Percentiles rank a stretch among this genome's conserved stretches.
Evolutionary conservation across 2,329 filamentous ascomycete genomes (phyloP).

Genomic region (Colletotrichum higginsianum): DNA sequence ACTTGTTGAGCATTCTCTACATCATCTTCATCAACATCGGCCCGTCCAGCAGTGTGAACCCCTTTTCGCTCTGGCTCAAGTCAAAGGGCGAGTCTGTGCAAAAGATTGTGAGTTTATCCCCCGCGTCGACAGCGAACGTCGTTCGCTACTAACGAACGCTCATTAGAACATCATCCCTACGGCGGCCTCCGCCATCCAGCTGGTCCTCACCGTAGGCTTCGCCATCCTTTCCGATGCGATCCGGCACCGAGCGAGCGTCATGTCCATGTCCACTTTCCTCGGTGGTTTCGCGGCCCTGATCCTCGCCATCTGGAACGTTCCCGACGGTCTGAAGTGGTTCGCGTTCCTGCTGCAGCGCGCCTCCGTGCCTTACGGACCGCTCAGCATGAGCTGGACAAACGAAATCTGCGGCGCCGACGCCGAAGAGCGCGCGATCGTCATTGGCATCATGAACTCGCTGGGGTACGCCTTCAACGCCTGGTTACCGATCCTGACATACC

Average conservation of each 20-base stretch:
- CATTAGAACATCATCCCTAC: conserved; percentile 38
- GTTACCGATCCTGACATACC: conserved; percentile 68
- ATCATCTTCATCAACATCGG: conserved; percentile 65
- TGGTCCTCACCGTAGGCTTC: conserved; percentile 36
- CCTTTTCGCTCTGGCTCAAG: conserved; percentile 59
- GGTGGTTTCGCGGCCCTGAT: conserved; percentile 50
- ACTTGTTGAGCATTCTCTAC: conserved; percentile 54
- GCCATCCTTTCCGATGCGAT: conserved; percentile 37
- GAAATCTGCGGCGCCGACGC: conserved; percentile 38
- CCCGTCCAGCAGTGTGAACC: conserved; percentile 54
- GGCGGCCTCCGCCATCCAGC: conserved; percentile 33
- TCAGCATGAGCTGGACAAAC: conserved; percentile 40
- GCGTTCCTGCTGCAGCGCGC: conserved; percentile 58
- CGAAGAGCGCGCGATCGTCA: conserved; percentile 38
- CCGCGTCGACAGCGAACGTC: no score
- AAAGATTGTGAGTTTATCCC: conserved; percentile 66
- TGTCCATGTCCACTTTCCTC: conserved; percentile 39
- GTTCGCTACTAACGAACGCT: not conserved
- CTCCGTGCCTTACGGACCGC: conserved; percentile 31
- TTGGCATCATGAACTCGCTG: conserved; percentile 38
- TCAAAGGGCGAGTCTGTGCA: conserved; percentile 59
- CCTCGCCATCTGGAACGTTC: conserved; percentile 69
- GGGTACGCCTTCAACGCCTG: conserved; percentile 67
- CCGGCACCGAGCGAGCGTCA: conserved; percentile 32
- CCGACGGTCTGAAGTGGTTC: conserved; percentile 68